Evolutionary conservation across 495 filamentous ascomycete genomes (phyloP), one percentile per base, ranked within the genome.

Genomic region (Amniculicola lignicola): DNA sequence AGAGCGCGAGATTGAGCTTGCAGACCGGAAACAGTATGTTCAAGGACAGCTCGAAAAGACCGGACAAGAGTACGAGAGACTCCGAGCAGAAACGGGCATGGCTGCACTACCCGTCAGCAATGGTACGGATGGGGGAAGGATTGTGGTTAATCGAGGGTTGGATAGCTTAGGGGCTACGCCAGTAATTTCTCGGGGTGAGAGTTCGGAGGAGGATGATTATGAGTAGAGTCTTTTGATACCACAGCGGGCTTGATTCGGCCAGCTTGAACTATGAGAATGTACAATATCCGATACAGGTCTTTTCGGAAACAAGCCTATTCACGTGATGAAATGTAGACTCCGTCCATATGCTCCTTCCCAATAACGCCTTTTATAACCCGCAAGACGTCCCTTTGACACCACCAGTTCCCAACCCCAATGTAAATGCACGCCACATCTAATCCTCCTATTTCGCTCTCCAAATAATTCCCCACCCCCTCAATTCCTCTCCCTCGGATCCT

Each of bases 41-140:
- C 90, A 96, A 71, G 77, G 76, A 24, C 72, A 91, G 52, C 75
- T 97, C 47, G 85, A 86, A 65, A 87, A 94, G 66, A 86, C 90
- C 0, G 89, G 88, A 0, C 87, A 88, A 44, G 81, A 85, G 52
- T 95, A 90, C 69, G 81, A 85, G 68, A 78, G 73, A 57, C 65
- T 82, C 42, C 78, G 76, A 49, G 62, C 66, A 16, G 82, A 85
- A 64, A 77, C 74, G 29, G 82, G 76, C 1, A 64, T 75, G 50
- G 67, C 56, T 24, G 62, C 46, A 16, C 15, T 53, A 10, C 45
- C 53, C 15, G n/a, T n/a, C n/a, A 33, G 33, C 25, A 59, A 61
- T 61, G n/a, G 66, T 59, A 28, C 19, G 14, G 50, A 59, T 11
- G 48, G 57, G 49, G 44, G 31, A 11, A 57, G 40, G 25, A 38